Percentiles rank a stretch among this genome's conserved stretches.
Evolutionary conservation across 2,329 filamentous ascomycete species (phyloP).

Genomic region (Trichoderma guizhouense): DNA sequence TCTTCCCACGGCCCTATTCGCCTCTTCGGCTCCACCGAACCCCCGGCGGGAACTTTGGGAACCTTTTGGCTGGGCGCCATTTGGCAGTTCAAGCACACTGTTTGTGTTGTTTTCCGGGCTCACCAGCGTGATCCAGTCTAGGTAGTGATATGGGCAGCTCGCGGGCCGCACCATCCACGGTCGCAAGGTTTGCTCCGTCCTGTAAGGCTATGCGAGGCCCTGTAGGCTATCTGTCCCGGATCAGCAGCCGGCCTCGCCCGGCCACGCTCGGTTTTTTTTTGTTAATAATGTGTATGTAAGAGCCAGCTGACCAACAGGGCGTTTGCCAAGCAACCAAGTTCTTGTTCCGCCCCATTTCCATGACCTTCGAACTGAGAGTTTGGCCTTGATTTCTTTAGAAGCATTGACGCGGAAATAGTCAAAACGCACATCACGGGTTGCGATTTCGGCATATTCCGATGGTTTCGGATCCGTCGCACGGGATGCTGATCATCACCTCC

Average conservation of each 20-base stretch:
- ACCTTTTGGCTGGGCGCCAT: conserved; percentile 8
- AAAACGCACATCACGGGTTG: not conserved
- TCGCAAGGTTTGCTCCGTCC: not conserved
- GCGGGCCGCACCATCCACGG: not conserved
- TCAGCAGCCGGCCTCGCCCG: not conserved
- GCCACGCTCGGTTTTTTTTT: not conserved
- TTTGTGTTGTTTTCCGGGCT: not conserved
- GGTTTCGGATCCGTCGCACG: not conserved
- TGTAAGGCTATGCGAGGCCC: not conserved
- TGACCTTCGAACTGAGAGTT: not conserved
- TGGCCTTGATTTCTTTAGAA: not conserved
- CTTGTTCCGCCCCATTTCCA: not conserved
- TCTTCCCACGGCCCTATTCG: not conserved
- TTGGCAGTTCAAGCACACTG: not conserved
- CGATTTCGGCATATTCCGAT: not conserved
- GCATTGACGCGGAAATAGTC: not conserved
- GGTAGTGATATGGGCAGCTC: not conserved
- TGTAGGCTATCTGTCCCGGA: not conserved
- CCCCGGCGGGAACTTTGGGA: conserved; percentile 9
- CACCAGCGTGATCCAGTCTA: not conserved
- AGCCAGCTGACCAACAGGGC: not conserved
- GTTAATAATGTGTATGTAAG: not conserved
- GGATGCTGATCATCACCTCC: not conserved
- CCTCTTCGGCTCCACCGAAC: not conserved
- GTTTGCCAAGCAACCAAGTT: not conserved